Evolutionary conservation across 2,329 filamentous ascomycete genomes (phyloP).

Genomic region (Exophiala lecanii-corni): DNA sequence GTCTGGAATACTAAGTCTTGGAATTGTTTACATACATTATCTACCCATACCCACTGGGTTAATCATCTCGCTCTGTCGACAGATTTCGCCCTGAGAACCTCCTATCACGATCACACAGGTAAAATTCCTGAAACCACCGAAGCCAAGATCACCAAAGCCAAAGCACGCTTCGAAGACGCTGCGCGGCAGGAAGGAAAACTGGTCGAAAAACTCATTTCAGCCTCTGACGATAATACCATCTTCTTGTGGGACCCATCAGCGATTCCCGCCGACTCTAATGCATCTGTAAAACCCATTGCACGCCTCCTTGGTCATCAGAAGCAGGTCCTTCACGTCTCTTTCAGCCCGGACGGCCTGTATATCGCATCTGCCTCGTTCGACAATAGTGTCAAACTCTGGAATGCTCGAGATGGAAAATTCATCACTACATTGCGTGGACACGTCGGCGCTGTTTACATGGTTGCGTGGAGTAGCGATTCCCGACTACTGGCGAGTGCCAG

Average conservation of each 20-base stretch:
- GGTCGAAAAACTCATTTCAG: conserved; percentile 80
- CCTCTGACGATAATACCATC: conserved; percentile 93
- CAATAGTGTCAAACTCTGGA: conserved; percentile 93
- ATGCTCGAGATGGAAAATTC: conserved; percentile 73
- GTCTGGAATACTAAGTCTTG: conserved; percentile 82
- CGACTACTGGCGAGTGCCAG: conserved; percentile 80
- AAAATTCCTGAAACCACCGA: conserved; percentile 64
- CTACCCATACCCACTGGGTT: conserved; percentile 85
- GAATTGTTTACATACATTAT: conserved; percentile 72
- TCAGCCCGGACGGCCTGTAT: conserved; percentile 81
- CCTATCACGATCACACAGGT: conserved; percentile 77
- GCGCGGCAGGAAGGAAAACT: conserved; percentile 71
- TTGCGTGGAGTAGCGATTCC: conserved; percentile 86
- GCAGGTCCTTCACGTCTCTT: conserved; percentile 91
- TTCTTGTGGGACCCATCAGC: conserved; percentile 82
- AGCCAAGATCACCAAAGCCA: conserved; percentile 69
- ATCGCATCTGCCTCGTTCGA: conserved; percentile 90
- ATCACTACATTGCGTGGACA: conserved; percentile 84
- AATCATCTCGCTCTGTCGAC: conserved; percentile 93
- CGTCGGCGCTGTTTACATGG: conserved; percentile 87
- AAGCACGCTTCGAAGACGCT: conserved; percentile 78
- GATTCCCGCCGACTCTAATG: conserved; percentile 28
- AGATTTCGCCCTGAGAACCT: conserved; percentile 81
- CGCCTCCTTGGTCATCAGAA: conserved; percentile 92
- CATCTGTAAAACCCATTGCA: conserved; percentile 77